Evolutionary conservation across 176 grass and related monocot species (phyloP).

Genomic region (Zizania latifolia): DNA sequence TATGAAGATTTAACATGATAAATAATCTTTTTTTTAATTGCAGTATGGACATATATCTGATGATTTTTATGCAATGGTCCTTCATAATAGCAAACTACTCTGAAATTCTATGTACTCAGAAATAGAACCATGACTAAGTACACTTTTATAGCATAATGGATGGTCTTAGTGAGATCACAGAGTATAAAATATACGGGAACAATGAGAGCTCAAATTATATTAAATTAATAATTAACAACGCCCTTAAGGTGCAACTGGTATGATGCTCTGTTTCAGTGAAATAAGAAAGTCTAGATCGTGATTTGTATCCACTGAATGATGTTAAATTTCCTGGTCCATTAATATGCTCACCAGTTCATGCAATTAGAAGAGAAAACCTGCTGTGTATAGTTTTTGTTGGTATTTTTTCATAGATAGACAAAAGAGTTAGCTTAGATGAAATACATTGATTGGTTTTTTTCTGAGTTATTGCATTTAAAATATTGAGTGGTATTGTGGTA

Average conservation of each 20-base stretch:
- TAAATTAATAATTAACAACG: neutral
- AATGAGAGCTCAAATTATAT: neutral
- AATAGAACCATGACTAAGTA: neutral
- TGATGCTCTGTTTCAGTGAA: too few species aligned
- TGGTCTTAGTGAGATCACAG: neutral
- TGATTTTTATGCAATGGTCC: neutral
- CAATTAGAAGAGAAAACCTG: neutral
- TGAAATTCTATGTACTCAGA: conserved; percentile 11
- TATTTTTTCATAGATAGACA: neutral
- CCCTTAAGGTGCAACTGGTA: too few species aligned
- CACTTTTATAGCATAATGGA: neutral
- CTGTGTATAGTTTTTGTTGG: neutral
- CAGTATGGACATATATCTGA: neutral
- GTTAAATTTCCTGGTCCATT: neutral
- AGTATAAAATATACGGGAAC: neutral
- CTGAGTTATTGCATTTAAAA: neutral
- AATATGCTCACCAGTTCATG: neutral
- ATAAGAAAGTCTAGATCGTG: too few species aligned
- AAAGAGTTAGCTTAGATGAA: neutral
- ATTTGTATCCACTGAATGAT: neutral
- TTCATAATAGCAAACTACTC: conserved; percentile 1
- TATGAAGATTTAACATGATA: conserved; percentile 5
- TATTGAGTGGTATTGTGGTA: neutral
- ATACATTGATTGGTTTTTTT: neutral
- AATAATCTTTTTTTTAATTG: neutral